Evolutionary conservation across 2,329 filamentous ascomycete genomes (phyloP), one percentile per base, ranked within the genome.

Genomic region (Nemania abortiva): DNA sequence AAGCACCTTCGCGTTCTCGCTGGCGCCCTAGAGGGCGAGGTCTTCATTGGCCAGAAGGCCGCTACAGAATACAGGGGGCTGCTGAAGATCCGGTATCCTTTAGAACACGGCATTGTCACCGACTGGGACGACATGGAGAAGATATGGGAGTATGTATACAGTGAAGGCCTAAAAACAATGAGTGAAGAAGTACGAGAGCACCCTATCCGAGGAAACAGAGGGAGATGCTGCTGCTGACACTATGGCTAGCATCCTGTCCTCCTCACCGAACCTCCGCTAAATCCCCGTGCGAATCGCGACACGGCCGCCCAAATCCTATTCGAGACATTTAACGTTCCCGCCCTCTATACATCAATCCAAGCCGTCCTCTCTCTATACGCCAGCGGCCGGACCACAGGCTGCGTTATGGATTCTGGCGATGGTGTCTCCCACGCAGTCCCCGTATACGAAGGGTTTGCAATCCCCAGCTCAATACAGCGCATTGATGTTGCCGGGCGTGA

Each of bases 91-190:
- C 88, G 90, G 73, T 98, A 98, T 80, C 96, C 96, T 53, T 85
- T 99, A 64, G 96, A 98, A 84, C 96, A 99, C 81, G 96, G 96
- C 75, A 97, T 99, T 77, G 96, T 99, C 72, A 99, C 96, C 75
- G 94, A 99, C 82, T 99, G 96, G 96, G 96, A 98, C 79, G 96
- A 99, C 79, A 99, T 99, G 96, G 96, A 99, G 85, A 91, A 94
- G 84, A 99, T 99, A 83, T 99, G 96, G 96, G 93, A 97, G 77
- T 96, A 97, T 79, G 94, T 99, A 62, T 99, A 98, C 81, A 93
- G 93, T 66, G 95, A 98, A 78, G 96, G 97, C 72, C 82, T 99
- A 77, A 98, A 98, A 85, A 97, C 95, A 58, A 87, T 98, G 79
- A 98, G 95, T 82, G 96, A 99, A 87, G 96, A 99, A 88, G 92